Evolutionary conservation across 2,329 filamentous ascomycete genomes (phyloP).

Genomic region (Pseudogymnoascus sp.): DNA sequence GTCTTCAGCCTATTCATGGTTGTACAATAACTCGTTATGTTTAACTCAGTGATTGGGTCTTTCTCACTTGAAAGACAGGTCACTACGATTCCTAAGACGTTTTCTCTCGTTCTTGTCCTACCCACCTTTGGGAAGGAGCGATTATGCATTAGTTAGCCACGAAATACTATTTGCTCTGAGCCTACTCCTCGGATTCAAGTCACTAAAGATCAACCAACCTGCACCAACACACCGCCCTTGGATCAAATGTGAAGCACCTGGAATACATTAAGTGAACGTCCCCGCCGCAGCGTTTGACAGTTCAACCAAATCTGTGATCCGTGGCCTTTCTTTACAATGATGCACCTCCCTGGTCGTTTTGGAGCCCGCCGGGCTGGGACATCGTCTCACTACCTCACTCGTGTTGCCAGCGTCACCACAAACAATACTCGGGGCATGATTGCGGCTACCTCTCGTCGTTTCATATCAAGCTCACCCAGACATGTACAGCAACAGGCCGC

Average conservation of each 20-base stretch:
- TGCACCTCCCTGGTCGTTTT: neutral
- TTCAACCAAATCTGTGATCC: neutral
- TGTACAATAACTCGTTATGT: neutral
- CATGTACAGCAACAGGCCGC: neutral
- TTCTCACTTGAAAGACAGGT: conserved; percentile 2
- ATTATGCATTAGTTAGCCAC: conserved; percentile 6
- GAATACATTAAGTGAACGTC: neutral
- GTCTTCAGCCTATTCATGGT: neutral
- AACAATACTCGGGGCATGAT: neutral
- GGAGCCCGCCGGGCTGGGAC: neutral
- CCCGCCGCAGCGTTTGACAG: neutral
- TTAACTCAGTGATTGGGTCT: neutral
- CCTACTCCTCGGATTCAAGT: neutral
- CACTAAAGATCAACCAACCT: conserved; percentile 1
- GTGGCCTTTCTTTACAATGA: neutral
- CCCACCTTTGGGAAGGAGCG: neutral
- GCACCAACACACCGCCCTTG: neutral
- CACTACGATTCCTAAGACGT: neutral
- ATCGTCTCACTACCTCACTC: neutral
- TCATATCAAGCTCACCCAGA: neutral
- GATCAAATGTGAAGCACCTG: neutral
- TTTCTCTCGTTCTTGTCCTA: neutral
- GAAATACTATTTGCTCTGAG: neutral
- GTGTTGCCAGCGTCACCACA: neutral
- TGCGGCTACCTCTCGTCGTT: neutral